Percentiles rank a stretch among this genome's conserved stretches.
Evolutionary conservation across 305 asterid species (phyloP).

Genomic region (Fraxinus floribunda): DNA sequence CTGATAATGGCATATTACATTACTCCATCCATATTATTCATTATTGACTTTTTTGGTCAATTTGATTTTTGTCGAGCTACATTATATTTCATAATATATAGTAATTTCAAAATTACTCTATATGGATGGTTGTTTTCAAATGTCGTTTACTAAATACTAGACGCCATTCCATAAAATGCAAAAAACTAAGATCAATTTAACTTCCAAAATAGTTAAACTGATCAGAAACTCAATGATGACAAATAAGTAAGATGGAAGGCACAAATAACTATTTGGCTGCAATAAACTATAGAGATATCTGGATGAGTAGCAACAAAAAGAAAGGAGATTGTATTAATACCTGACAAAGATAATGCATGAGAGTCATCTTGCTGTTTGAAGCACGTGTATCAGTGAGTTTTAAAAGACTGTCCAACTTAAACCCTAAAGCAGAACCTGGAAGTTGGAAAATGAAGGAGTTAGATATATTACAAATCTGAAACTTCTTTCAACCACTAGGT

Average conservation of each 20-base stretch:
- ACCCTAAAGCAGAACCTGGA: conserved; percentile 90
- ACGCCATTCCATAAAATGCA: neutral
- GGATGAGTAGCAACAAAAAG: conserved; percentile 15
- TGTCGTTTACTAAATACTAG: neutral
- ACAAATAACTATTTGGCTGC: neutral
- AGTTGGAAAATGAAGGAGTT: conserved; percentile 15
- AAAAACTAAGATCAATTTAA: neutral
- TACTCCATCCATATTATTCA: neutral
- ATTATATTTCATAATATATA: neutral
- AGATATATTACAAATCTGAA: conserved; percentile 14
- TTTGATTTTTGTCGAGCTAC: neutral
- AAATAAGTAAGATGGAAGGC: neutral
- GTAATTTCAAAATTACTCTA: neutral
- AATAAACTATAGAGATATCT: neutral
- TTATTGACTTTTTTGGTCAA: neutral
- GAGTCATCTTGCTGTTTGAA: conserved; percentile 80
- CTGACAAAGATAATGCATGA: conserved; percentile 99
- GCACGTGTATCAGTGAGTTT: conserved; percentile 96
- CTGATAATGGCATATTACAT: neutral
- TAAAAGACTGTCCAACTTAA: conserved; percentile 91
- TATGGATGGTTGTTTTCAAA: neutral
- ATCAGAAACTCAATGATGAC: neutral
- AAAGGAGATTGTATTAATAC: conserved; percentile 40
- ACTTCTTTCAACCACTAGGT: conserved; percentile 7
- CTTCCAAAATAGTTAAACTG: neutral